Base-by-base conservation (phyloP, 805 yeast species). In the Nakazawaea peltata region DNA sequence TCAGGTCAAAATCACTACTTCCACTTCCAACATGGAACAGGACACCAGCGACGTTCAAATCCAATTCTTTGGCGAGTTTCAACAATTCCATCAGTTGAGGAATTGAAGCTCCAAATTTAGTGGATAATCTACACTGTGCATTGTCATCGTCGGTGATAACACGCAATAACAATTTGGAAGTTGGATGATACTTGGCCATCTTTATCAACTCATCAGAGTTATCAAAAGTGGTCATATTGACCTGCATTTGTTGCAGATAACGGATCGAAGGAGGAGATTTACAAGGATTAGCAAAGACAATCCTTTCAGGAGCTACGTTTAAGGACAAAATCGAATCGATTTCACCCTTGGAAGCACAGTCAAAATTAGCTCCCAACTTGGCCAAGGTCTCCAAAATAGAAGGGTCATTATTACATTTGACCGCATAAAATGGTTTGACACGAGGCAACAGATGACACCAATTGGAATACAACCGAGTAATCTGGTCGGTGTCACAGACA, bases 1-100 rank as follows among this genome's bases (percentile, higher is more conserved):
- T 70, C 3, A 90, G 70, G 28, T 62, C 55, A 37, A 76, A 71
- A 52, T 85, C 92, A 34, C 71, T 71, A 11, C 95, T 90, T 23
- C 97, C 97, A 2, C 95, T 84, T 1, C 98, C 98, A 41, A 88
- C 84, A 55, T 90, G 98, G 71, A 90, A 90, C 4, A 95, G 87
- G 24, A 88, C 88, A 34, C 98, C 98, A 12, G 61, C 74, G 25
- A 90, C 71, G 41, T 72, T 63, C 46, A 90, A 67, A 1, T 65
- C 74, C 34, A 86, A 60, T 35, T 67, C 65, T 39, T 68, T 62
- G 31, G 94, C 90, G 40, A 69, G 56, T 6, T 69, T 64, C 41
- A 90, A 65, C 50, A 90, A 63, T 13, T 59, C 48, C 26, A 65
- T 50, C 4, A 83, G 77, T 16, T 67, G 63, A 2, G 58, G 54